Conservation (phyloP, 1,284 basidiomycete genomes). For the Chalciporus piperatoides region DNA sequence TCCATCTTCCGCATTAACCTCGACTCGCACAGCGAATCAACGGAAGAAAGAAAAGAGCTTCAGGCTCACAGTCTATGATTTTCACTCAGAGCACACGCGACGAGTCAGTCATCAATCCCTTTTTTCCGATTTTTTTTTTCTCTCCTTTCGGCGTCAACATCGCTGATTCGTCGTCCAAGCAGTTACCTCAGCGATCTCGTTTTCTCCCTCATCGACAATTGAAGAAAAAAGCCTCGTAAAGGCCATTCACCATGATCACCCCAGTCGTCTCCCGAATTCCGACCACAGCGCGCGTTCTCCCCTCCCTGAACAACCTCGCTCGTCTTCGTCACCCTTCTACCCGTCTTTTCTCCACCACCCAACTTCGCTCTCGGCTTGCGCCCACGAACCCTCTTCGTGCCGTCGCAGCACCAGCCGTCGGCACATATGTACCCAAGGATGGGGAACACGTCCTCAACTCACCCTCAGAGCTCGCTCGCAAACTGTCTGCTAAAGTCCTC, state of each 20-base stretch:
- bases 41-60: conserved; percentile 8
- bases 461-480: conserved; percentile 88
- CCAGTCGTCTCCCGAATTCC: conserved; percentile 13
- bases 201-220: conserved; percentile 67
- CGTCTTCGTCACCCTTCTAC: conserved; percentile 19
- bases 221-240: conserved; percentile 23
- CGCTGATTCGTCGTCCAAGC: conserved; percentile 9
- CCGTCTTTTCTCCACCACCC: conserved; percentile 35
- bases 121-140: conserved; percentile 7
- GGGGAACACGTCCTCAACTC: conserved; percentile 85
- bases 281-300: conserved; percentile 10
- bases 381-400: conserved; percentile 51
- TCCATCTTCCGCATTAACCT: neutral
- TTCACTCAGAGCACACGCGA: conserved; percentile 81
- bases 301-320: conserved; percentile 13
- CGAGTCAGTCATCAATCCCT: conserved; percentile 55
- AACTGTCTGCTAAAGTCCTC: conserved; percentile 87
- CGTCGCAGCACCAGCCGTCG: conserved; percentile 77
- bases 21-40: neutral
- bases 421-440: conserved; percentile 63
- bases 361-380: conserved; percentile 24
- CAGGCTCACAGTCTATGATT: conserved; percentile 58
- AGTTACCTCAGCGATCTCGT: conserved; percentile 86
- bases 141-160: neutral
- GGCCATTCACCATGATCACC: conserved; percentile 11